A percentile compares a stretch with the other conserved stretches of the same genome.
Conservation (phyloP, 805 yeast genomes). For the Pichia phayaonensis region DNA sequence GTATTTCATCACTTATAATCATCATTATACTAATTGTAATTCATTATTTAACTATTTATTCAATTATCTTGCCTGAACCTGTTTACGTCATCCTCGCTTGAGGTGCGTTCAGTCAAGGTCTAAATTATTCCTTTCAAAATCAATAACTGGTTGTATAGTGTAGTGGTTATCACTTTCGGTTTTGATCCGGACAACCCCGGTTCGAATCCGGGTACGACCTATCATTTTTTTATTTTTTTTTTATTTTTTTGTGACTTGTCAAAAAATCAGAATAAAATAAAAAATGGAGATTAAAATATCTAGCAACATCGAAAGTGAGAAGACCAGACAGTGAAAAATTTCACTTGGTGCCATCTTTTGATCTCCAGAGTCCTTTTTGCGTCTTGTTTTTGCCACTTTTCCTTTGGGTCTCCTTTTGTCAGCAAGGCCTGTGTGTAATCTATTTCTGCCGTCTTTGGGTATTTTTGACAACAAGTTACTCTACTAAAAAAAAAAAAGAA, state of each 20-base stretch:
- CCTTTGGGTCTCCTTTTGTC: neutral
- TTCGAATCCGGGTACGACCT: conserved; percentile 84
- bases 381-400: too few relatives aligned
- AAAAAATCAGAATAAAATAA: neutral
- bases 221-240: neutral
- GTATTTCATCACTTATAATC: too few relatives aligned
- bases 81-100: too few relatives aligned
- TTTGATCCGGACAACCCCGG: conserved; percentile 79
- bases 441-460: too few relatives aligned
- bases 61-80: too few relatives aligned
- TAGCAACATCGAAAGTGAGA: neutral
- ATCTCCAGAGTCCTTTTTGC: neutral
- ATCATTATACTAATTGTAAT: too few relatives aligned
- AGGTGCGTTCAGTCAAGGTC: too few relatives aligned
- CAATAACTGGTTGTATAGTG: conserved; percentile 50
- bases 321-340: neutral
- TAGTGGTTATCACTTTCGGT: conserved; percentile 79
- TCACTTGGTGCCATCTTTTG: neutral
- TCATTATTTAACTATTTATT: too few relatives aligned
- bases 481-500: neutral
- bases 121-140: too few relatives aligned
- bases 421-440: neutral
- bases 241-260: neutral
- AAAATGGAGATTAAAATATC: too few relatives aligned
- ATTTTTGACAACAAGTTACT: too few relatives aligned